phyloP scores from a whole-genome alignment of 2,329 filamentous ascomycete species.

The Neonectria faginata region DNA sequence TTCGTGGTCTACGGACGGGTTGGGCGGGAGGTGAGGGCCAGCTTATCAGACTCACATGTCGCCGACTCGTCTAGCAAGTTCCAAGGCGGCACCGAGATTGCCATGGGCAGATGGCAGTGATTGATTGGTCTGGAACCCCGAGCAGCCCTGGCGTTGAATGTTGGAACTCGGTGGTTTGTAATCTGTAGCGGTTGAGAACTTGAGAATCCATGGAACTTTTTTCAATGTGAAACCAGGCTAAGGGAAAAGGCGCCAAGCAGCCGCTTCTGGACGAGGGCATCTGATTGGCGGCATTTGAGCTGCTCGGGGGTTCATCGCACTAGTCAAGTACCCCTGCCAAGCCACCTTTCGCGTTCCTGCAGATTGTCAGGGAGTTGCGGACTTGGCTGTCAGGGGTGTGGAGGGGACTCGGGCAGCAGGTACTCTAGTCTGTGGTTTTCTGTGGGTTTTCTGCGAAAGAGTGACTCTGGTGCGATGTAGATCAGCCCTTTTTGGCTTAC shows the following conservation, averaged over 20 bases:
- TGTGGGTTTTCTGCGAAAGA: not conserved
- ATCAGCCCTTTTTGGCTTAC: not conserved
- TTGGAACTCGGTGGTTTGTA: conserved; percentile 8
- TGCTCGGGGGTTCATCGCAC: not conserved
- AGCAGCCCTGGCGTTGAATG: conserved; percentile 12
- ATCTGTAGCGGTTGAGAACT: not conserved
- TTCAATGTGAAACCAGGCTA: conserved; percentile 26
- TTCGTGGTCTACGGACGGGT: too few relatives aligned
- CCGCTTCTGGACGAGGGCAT: not conserved
- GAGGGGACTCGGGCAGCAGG: conserved; percentile 5
- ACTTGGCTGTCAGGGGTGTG: not conserved
- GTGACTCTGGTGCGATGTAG: conserved; percentile 6
- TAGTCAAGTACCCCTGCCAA: conserved; percentile 10
- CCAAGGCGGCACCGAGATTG: conserved; percentile 6
- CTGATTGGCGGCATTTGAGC: not conserved
- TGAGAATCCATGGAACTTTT: not conserved
- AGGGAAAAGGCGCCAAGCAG: conserved; percentile 11
- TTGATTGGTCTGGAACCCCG: conserved; percentile 8
- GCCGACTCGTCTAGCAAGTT: not conserved
- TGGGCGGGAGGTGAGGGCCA: not conserved
- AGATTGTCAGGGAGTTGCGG: conserved; percentile 15
- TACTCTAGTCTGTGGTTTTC: not conserved
- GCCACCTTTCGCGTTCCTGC: conserved; percentile 26
- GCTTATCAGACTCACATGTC: not conserved
- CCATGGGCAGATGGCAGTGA: not conserved